Base-by-base conservation (phyloP, 2,329 filamentous ascomycete species). In the Penicillium sp. region DNA sequence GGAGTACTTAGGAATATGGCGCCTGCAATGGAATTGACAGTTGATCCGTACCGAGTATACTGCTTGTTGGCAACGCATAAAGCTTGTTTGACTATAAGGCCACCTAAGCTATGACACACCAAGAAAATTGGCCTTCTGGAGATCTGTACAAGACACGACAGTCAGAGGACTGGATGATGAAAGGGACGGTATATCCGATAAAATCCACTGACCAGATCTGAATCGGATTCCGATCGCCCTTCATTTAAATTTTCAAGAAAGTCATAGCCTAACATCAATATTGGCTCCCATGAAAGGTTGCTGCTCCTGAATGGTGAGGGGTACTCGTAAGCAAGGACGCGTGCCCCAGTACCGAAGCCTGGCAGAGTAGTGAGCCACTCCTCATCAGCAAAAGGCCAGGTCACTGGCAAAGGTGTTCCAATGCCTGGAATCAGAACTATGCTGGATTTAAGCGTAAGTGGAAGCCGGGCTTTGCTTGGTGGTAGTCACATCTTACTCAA, bases 71-170 rank as follows among this genome's bases (percentile, higher is more conserved):
- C 46, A 51, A 51, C 46, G 46, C 46, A 51, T 28, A 51, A 51
- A 51, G 46, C 33, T 51, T 51, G 46, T 28, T 51, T 51, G 46
- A 51, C 46, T 51, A 51, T 51, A 51, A 51, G 46, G 46, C 46
- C 28, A 33, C 46, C 46, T 28, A 51, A 51, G 46, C 46, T 51
- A 16, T 51, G 28, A 35, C 46, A 51, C 26, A 51, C 26, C 5
- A 51, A 33, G 14, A 51, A 33, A 22, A 51, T 51, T 16, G 46
- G 46, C 46, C 28, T 51, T 28, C 13, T 51, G 13, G 46, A 19
- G 46, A 33, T 51, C 46, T 51, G 16, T n/a, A 35, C 3, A 51
- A 51, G 30, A 28, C 46, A 51, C 28, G 19, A 33, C 25, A 51
- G 46, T 14, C 33, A 51, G 28, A 8, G 19, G 33, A 33, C 46